A percentile compares a stretch with the other conserved stretches of the same genome.
These are phyloP conservation scores for Discostella pseudostelligera DNA, from an alignment of 108 stramenopile genomes.

Conservation along the genomic window DNA sequence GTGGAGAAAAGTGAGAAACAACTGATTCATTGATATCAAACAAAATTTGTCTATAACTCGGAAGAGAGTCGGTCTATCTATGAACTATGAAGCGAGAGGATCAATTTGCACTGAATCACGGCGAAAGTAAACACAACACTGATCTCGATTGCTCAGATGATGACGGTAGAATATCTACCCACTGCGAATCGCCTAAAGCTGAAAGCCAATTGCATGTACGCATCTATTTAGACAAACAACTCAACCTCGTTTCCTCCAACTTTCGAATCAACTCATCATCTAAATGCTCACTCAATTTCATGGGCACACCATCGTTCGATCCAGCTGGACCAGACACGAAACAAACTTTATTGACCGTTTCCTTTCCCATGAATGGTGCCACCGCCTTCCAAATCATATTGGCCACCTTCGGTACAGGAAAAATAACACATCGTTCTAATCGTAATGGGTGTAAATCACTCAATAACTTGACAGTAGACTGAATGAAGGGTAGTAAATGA, in stretches of 20 bases:
- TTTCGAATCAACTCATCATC: constrained; percentile 45
- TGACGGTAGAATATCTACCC: too few relatives aligned
- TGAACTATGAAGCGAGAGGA: too few relatives aligned
- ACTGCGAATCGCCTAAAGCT: too few relatives aligned
- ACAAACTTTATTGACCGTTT: constrained; percentile 38
- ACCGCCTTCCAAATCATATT: constrained; percentile 56
- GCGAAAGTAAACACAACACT: too few relatives aligned
- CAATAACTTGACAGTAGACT: constrained; percentile 36
- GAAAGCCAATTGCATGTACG: too few relatives aligned
- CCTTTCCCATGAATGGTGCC: constrained; percentile 45
- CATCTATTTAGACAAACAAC: constrained; percentile 12
- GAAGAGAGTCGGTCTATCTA: too few relatives aligned
- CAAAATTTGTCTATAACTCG: too few relatives aligned
- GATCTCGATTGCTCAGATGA: too few relatives aligned
- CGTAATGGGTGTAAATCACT: constrained; percentile 52
- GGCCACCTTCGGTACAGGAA: constrained; percentile 56
- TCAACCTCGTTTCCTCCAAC: constrained; percentile 31
- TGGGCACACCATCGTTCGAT: constrained; percentile 43
- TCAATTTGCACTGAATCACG: too few relatives aligned
- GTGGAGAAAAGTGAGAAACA: constrained; percentile 28
- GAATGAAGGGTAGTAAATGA: constrained; percentile 58
- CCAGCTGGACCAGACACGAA: constrained; percentile 54
- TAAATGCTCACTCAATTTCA: constrained; percentile 39
- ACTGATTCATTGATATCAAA: neutral
- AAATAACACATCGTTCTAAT: constrained; percentile 49